Conservation (phyloP, 2,329 filamentous ascomycete genomes). For the Penicillium sp. region DNA sequence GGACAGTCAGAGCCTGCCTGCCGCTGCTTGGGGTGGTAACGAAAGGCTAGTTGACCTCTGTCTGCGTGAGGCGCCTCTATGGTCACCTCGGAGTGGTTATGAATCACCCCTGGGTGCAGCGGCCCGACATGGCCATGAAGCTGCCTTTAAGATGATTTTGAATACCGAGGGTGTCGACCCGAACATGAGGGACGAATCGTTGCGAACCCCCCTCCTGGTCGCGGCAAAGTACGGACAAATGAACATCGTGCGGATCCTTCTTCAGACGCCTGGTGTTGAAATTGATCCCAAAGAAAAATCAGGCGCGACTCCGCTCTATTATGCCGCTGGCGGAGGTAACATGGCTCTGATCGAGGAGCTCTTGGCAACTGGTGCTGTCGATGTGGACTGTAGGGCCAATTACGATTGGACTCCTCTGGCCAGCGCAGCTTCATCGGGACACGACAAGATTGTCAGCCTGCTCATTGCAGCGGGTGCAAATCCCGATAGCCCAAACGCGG, state of each 20-base stretch:
- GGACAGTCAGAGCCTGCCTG: neutral
- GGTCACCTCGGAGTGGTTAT: neutral
- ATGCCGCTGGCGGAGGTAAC: neutral
- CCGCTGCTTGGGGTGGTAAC: neutral
- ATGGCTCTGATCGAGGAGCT: neutral
- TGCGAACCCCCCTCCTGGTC: neutral
- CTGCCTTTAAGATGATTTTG: neutral
- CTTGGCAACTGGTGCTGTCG: neutral
- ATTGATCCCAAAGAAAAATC: neutral
- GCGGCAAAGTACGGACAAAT: neutral
- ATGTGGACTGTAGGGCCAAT: neutral
- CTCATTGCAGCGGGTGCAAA: neutral
- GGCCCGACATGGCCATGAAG: neutral
- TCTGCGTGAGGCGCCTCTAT: neutral
- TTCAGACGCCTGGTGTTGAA: neutral
- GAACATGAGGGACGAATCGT: neutral
- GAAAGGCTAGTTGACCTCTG: neutral
- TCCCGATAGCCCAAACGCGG: neutral
- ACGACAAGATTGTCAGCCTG: neutral
- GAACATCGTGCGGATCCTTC: neutral
- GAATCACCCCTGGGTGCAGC: neutral
- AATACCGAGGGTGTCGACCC: neutral
- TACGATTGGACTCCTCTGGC: neutral
- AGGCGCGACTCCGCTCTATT: neutral
- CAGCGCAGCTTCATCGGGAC: neutral